These are phyloP conservation scores for Centrapalus pauciflorus DNA, from an alignment of 129 eudicot species.

Conservation along the genomic window DNA sequence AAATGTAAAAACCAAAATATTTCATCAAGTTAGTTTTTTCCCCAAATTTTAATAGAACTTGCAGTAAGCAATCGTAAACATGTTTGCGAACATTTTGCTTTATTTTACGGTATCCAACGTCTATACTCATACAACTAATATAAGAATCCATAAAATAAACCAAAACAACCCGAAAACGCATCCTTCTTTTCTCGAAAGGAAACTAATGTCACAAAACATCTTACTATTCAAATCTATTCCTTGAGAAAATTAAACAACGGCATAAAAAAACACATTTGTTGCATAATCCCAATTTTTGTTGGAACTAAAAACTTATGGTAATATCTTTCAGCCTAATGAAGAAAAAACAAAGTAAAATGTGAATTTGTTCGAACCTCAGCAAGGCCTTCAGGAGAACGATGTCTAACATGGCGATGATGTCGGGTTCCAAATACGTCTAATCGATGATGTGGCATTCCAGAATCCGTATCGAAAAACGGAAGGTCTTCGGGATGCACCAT, in stretches of 20 bases:
- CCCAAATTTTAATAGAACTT: no score
- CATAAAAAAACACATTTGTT: not conserved
- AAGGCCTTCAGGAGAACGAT: conserved; percentile 73
- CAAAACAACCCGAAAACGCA: not conserved
- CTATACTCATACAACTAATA: no score
- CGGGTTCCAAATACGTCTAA: conserved; percentile 56
- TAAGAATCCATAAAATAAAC: no score
- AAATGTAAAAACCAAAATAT: no score
- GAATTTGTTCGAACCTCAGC: conserved; percentile 65
- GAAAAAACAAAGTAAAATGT: not conserved
- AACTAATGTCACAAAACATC: not conserved
- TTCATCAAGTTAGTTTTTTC: no score
- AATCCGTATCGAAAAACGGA: conserved; percentile 48
- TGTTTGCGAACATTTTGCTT: no score
- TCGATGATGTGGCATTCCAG: conserved; percentile 46
- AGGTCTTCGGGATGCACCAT: conserved; percentile 68
- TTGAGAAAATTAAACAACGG: not conserved
- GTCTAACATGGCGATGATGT: conserved; percentile 66
- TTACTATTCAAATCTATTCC: not conserved
- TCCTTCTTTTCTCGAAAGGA: not conserved
- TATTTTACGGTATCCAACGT: no score
- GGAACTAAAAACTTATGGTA: not conserved
- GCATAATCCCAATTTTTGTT: not conserved
- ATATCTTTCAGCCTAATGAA: not conserved
- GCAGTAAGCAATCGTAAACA: no score